These are phyloP conservation scores for Triticum aestivum DNA, from an alignment of 176 grass and related monocot genomes.

Conservation along the genomic window IWGSC_CS_RefSeq_v2.1 NC_057798.1:712011595-712012094, in stretches of 20 bases:
- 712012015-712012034: neutral
- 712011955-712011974: neutral
- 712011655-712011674: too few species aligned
- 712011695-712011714: too few species aligned
- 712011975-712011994: neutral
- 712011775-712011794: slow-evolving; percentile 70
- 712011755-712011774: too few species aligned
- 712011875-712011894: slow-evolving; percentile 98
- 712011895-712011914: slow-evolving; percentile 96
- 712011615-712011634: too few species aligned
- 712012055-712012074: neutral
- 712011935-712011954: neutral
- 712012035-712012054: neutral
- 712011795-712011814: slow-evolving; percentile 94
- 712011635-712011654: too few species aligned
- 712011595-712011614: too few species aligned
- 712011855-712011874: slow-evolving; percentile 95
- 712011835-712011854: slow-evolving; percentile 50
- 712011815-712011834: slow-evolving; percentile 75
- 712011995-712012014: neutral
- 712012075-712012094: neutral
- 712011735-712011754: too few species aligned
- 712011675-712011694: too few species aligned
- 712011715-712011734: too few species aligned
- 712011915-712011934: neutral